phyloP scores from a whole-genome alignment of 805 yeast species.

The Candida qinlingensis region DNA sequence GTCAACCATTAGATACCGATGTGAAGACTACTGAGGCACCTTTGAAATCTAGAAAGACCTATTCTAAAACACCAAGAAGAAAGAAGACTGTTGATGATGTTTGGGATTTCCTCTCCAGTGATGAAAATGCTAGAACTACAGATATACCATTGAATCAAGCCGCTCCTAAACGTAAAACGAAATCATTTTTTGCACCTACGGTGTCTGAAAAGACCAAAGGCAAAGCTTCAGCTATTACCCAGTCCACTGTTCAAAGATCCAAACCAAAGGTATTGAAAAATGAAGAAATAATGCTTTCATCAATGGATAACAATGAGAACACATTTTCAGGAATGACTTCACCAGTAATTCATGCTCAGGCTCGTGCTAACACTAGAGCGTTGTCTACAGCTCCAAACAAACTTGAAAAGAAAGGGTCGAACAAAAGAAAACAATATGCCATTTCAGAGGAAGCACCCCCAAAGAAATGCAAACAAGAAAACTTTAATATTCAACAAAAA shows the following conservation, averaged over 20 bases:
- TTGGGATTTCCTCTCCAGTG: conserved; percentile 22
- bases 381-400: not conserved
- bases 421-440: not conserved
- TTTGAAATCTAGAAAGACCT: no score
- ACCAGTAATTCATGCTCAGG: conserved; percentile 13
- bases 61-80: not conserved
- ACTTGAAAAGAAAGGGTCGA: not conserved
- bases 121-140: conserved; percentile 1
- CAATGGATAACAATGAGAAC: conserved; percentile 8
- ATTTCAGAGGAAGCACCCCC: not conserved
- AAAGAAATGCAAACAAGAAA: no score
- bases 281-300: not conserved
- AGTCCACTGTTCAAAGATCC: no score
- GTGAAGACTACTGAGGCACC: no score
- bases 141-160: not conserved
- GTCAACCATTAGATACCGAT: not conserved
- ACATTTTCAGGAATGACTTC: conserved; percentile 13
- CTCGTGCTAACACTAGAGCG: conserved; percentile 14
- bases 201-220: no score
- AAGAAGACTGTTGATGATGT: conserved; percentile 10
- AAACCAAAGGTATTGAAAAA: conserved; percentile 9
- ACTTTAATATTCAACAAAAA: not conserved
- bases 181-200: no score
- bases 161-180: not conserved
- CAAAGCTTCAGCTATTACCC: no score